Base-by-base conservation (phyloP, 2,329 filamentous ascomycete species). In the Hymenoscyphus albidus region DNA sequence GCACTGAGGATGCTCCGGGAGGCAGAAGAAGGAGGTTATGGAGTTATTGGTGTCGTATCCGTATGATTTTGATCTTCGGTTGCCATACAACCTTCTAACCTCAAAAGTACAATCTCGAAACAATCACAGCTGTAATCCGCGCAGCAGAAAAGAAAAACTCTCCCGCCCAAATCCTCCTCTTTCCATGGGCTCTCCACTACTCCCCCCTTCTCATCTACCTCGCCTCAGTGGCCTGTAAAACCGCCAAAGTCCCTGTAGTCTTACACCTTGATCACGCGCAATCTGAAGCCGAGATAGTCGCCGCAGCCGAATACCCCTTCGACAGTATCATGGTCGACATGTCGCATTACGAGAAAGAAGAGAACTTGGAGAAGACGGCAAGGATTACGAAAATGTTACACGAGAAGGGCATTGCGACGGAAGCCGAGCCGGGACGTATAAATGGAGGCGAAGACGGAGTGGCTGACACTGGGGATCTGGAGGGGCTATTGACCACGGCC, bases 271-370 rank as follows among this genome's bases (percentile, higher is more conserved):
- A 90, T 77, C 87, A 90, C 74, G 86, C 85, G 5, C 87, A 89
- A 71, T 81, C 81, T 5, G 82, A 84, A 38, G 81, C 81, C 63
- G 81, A 85, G 55, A 86, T 89, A 67, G 80, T 81, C 5, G 77
- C 77, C 0, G 86, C 85, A 0, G 85, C 85, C 0, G 80, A 83
- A 1, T 78, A 85, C 44, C 80, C 80, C 0, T 91, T 91, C 68
- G 89, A 91, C 74, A 83, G 80, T 62, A 90, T 92, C 74, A 91
- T 92, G 88, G 85, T 91, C 0, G 89, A 92, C 76, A 92, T 92
- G 88, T 85, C 82, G 64, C 88, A 91, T 73, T 86, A 89, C 72
- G 87, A 89, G 69, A 87, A 86, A 70, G 86, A 83, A 62, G 88
- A 91, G 77, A 92, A 92, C 72, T 78, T 92, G 44, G 78, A 81